phyloP scores from a whole-genome alignment of 768 basidiomycete genomes.

The Pleurotus tuber-regium region DNA sequence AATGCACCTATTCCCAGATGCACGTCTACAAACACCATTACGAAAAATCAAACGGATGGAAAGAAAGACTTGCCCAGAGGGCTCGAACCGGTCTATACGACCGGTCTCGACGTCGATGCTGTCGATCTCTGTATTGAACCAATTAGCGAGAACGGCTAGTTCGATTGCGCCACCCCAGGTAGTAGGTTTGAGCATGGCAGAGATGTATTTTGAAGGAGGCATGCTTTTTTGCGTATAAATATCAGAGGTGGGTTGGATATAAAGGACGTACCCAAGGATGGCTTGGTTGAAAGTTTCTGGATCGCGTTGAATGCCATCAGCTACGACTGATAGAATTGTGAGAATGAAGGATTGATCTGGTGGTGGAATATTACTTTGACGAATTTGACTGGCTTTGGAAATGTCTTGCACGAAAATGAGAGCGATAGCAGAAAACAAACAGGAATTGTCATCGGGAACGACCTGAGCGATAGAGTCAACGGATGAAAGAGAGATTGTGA shows the following conservation, averaged over 20 bases:
- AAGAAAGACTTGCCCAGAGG: not conserved
- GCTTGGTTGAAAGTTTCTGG: constrained; percentile 77
- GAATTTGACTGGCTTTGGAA: constrained; percentile 63
- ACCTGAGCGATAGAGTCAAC: constrained; percentile 82
- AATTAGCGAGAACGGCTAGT: constrained; percentile 77
- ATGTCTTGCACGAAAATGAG: constrained; percentile 84
- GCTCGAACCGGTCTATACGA: constrained; percentile 54
- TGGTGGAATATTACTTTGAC: constrained; percentile 54
- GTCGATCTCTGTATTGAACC: constrained; percentile 84
- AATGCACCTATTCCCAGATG: constrained; percentile 56
- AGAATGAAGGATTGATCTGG: not conserved
- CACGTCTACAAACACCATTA: too few species aligned
- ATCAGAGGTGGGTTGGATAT: not conserved
- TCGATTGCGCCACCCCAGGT: constrained; percentile 98
- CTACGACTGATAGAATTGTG: constrained; percentile 61
- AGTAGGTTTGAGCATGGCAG: constrained; percentile 72
- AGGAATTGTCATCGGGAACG: constrained; percentile 98
- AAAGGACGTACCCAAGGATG: constrained; percentile 68
- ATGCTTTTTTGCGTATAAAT: constrained; percentile 25
- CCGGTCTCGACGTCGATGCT: constrained; percentile 93
- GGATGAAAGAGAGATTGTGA: constrained; percentile 57
- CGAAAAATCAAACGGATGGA: constrained; percentile 57
- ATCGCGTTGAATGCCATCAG: constrained; percentile 73
- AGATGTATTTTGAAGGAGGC: constrained; percentile 69
- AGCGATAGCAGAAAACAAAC: constrained; percentile 86